Base-by-base conservation (phyloP, 164 flowering plant species). In the Pachysandra terminalis region DNA sequence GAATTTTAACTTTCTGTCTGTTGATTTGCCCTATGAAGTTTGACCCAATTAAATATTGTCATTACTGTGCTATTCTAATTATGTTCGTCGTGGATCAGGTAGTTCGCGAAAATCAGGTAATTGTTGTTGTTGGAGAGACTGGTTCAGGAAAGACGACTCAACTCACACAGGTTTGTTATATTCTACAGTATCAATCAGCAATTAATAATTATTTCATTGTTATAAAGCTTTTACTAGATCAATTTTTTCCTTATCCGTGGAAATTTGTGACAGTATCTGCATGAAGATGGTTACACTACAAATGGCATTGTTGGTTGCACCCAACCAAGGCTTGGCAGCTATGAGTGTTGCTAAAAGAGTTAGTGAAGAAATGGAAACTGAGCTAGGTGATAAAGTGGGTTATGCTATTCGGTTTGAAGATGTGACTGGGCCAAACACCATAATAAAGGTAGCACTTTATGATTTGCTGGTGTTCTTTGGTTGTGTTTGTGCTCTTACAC, bases 271-370 rank as follows among this genome's bases (percentile, higher is more conserved):
- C 92, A 95, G 99, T 95, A 92, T 77, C 82, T 95, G 27, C 83
- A 86, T 71, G 99, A 96, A 66, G 98, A 90, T 82, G 99, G 93
- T 12, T 96, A 89, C 69, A 88, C 98, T 59, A 64, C 48, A 19
- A 82, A 75, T 76, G 96, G 97, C 51, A 75, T 93, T 48, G 78
- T 96, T 56, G 98, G 99, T 58, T 96, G 99, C 78, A 96, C 99
- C 48, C 99, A 96, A 78, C 99, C 99, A 53, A 86, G 99, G 78
- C 93, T 96, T 93, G 52, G 99, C 98, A 21, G 98, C 99, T 16
- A 93, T 96, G 99, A 93, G 99, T 81, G 99, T 96, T 63, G 99
- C 99, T 8, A 96, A 96, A 73, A 80, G 99, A 79, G 99, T 93
- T n/a, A 95, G 99, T 54, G 98, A 95, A 71, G 99, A 95, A 75